Conservation (phyloP, 2,329 filamentous ascomycete genomes). For the Pseudogymnoascus sp. region DNA sequence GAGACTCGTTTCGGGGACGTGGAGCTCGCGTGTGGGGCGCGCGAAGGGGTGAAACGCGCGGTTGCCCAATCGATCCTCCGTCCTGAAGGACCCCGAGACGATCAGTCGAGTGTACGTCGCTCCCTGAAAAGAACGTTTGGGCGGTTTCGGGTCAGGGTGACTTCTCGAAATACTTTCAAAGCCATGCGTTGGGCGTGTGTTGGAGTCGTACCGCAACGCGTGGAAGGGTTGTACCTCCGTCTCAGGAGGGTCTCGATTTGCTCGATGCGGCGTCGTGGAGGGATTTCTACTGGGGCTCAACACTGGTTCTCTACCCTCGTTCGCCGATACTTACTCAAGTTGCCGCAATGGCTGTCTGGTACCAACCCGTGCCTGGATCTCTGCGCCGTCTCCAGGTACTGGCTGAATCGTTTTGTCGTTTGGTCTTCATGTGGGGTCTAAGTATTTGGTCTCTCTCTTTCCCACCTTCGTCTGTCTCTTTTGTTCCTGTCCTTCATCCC, state of each 20-base stretch:
- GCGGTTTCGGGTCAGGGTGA: not conserved
- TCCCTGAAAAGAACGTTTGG: not conserved
- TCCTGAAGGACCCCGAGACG: not conserved
- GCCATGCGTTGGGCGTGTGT: not conserved
- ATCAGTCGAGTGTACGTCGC: not conserved
- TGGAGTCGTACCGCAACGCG: not conserved
- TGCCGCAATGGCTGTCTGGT: not conserved
- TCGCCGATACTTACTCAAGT: slow-evolving; percentile 2
- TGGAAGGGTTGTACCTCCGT: slow-evolving; percentile 3
- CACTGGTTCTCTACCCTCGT: not conserved
- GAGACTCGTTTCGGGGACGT: slow-evolving; percentile 2
- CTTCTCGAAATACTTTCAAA: slow-evolving; percentile 6
- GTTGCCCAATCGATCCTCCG: slow-evolving; percentile 3
- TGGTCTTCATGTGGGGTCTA: not conserved
- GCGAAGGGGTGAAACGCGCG: not conserved
- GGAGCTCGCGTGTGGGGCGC: not conserved
- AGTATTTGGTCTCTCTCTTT: slow-evolving; percentile 3
- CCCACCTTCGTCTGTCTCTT: not conserved
- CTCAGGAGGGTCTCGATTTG: slow-evolving; percentile 1
- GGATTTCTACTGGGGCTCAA: not conserved
- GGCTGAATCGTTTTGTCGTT: not conserved
- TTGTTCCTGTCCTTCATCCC: not conserved
- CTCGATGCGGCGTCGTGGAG: not conserved
- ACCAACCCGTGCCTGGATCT: not conserved
- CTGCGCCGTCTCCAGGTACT: not conserved